Percentiles rank a stretch among this genome's conserved stretches.
Conservation (phyloP, 768 basidiomycete genomes). For the Leccinum disarticulatum region DNA sequence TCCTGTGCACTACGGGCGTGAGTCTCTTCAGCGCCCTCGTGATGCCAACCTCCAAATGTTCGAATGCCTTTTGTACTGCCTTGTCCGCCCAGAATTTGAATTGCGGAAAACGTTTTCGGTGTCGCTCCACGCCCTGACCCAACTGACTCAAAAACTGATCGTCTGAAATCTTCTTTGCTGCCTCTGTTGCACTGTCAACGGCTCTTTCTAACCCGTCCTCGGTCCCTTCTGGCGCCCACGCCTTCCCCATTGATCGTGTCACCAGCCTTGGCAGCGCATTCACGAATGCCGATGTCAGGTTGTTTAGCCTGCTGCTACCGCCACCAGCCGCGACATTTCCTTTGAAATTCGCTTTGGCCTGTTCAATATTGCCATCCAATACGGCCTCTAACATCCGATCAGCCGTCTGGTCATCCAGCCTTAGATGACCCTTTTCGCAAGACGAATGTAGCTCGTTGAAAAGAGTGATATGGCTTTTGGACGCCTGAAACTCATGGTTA, state of each 20-base stretch:
- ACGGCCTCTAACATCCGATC: not conserved
- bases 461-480: slow-evolving; percentile 19
- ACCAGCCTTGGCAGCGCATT: too few species aligned
- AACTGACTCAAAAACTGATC: slow-evolving; percentile 16
- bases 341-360: not conserved
- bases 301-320: not conserved
- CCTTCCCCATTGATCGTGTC: too few species aligned
- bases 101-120: not conserved
- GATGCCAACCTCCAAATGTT: not conserved
- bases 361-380: slow-evolving; percentile 8
- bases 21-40: slow-evolving; percentile 16
- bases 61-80: not conserved
- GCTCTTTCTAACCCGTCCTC: slow-evolving; percentile 3
- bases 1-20: slow-evolving; percentile 5
- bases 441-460: slow-evolving; percentile 5
- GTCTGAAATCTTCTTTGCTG: slow-evolving; percentile 9
- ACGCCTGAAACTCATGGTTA: slow-evolving; percentile 5
- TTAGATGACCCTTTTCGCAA: not conserved
- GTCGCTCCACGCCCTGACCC: not conserved
- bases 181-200: slow-evolving; percentile 1
- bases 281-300: too few species aligned
- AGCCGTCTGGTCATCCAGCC: not conserved
- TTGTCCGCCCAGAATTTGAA: not conserved
- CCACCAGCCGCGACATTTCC: too few species aligned
- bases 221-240: too few species aligned